Conservation (phyloP, 208 protist species). For the Phytomonas sp. region DNA sequence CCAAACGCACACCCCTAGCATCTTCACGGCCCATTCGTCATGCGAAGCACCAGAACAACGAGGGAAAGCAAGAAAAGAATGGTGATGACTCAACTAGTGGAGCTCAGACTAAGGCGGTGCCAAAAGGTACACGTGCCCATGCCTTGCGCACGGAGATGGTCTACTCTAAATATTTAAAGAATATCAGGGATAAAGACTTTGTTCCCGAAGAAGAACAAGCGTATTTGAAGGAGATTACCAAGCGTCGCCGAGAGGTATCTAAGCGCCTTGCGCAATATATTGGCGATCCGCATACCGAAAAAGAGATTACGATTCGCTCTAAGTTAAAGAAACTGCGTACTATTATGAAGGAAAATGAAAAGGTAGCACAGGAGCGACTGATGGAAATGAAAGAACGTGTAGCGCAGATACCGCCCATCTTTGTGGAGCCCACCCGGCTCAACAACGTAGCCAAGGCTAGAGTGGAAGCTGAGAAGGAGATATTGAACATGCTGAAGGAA, state of each 20-base stretch:
- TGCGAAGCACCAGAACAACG: neutral
- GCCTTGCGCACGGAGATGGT: constrained; percentile 68
- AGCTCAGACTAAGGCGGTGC: constrained; percentile 6
- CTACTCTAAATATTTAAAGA: constrained; percentile 47
- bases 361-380: constrained; percentile 35
- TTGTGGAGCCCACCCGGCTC: constrained; percentile 64
- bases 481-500: constrained; percentile 57
- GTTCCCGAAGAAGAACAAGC: constrained; percentile 19
- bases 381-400: constrained; percentile 63
- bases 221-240: constrained; percentile 19
- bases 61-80: constrained; percentile 2
- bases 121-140: constrained; percentile 66
- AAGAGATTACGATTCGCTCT: constrained; percentile 40
- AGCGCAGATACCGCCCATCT: constrained; percentile 66
- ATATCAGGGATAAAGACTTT: constrained; percentile 16
- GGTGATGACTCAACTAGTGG: constrained; percentile 2
- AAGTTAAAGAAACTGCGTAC: constrained; percentile 54
- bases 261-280: constrained; percentile 59
- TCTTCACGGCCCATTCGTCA: constrained; percentile 3
- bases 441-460: constrained; percentile 52
- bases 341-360: constrained; percentile 40
- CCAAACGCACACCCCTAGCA: neutral
- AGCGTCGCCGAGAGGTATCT: constrained; percentile 44
- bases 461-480: constrained; percentile 52
- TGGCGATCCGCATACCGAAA: constrained; percentile 24